Base-by-base conservation (phyloP, 2,329 filamentous ascomycete species). In the Dothiorella sarmentorum region DNA sequence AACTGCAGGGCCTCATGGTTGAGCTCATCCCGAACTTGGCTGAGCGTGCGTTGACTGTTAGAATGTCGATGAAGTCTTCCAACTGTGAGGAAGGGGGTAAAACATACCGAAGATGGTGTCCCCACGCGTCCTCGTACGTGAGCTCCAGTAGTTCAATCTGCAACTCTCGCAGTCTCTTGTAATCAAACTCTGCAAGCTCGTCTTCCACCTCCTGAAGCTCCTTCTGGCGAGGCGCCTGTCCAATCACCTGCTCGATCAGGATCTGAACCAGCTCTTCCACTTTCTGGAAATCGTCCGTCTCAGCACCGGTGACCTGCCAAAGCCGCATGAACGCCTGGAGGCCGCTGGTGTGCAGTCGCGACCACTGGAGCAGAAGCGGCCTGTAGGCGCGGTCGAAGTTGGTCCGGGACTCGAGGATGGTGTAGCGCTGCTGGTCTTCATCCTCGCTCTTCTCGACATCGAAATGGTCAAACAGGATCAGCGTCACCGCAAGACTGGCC, bases 71-170 rank as follows among this genome's bases (percentile, higher is more conserved):
- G 31, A 3, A n/a, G 20, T 20, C 15, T 0, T 38, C 6, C 13
- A 24, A 26, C 7, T 31, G 4, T 18, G 6, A 33, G 18, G 35
- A 45, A 44, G 10, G 24, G 45, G 55, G 10, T 27, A 20, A 7
- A 29, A 49, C 33, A 52, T 70, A 77, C 75, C 84, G 84, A 26
- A 99, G 80, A 73, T 97, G 91, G 62, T 89, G 85, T 11, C 92
- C 92, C 94, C 94, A 99, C 49, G 89, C 89, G 70, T 95, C 90
- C 71, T 97, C 93, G 69, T 97, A 97, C 0, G 91, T 90, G 63
- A 94, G 79, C 70, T 96, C 90, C 4, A 97, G 79, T 10, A 97
- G 80, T 65, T 95, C 89, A 91, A 97, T 97, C 73, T 99, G 94
- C 57, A 96, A 78, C 68, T 91, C 86, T 53, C 94, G 85, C 57